Percentiles rank a stretch among this genome's conserved stretches.
Evolutionary conservation across 805 yeast genomes (phyloP).

Genomic region (Cyberlindnera misumaiensis): DNA sequence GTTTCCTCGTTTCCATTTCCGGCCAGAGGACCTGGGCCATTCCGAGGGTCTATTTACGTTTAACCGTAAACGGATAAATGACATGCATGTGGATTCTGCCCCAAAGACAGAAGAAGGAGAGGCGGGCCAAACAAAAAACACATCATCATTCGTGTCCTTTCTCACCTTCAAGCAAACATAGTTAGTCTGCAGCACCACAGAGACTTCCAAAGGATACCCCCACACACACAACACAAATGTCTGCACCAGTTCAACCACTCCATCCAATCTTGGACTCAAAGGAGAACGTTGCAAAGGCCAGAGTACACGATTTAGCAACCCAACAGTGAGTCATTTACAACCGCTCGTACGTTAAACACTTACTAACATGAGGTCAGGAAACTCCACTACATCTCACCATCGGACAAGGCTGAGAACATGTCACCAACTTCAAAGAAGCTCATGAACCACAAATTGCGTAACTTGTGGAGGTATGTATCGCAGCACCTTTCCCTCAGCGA

Average conservation of each 20-base stretch:
- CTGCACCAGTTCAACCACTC: conserved; percentile 22
- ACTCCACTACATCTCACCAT: conserved; percentile 24
- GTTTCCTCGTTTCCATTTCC: background rate
- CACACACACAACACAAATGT: background rate
- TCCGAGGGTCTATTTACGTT: conserved; percentile 15
- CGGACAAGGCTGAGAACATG: conserved; percentile 23
- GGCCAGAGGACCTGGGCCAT: background rate
- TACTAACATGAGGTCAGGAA: conserved; percentile 16
- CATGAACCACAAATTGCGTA: conserved; percentile 23
- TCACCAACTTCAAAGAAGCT: conserved; percentile 26
- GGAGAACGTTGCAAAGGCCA: conserved; percentile 22
- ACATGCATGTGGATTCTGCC: background rate
- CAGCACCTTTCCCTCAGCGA: background rate
- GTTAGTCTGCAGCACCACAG: too few species aligned
- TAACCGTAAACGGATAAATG: conserved; percentile 7
- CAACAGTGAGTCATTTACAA: conserved; percentile 22
- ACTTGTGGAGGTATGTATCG: conserved; percentile 19
- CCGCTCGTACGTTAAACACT: background rate
- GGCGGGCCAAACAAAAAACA: too few species aligned
- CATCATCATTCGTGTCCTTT: background rate
- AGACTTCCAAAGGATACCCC: too few species aligned
- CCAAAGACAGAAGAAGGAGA: background rate
- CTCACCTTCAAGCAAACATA: background rate
- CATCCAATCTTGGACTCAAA: conserved; percentile 24
- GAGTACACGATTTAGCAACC: conserved; percentile 22